phyloP scores from a whole-genome alignment of 2,329 filamentous ascomycete genomes.

The Cladosporium austrohemisphaericum region DNA sequence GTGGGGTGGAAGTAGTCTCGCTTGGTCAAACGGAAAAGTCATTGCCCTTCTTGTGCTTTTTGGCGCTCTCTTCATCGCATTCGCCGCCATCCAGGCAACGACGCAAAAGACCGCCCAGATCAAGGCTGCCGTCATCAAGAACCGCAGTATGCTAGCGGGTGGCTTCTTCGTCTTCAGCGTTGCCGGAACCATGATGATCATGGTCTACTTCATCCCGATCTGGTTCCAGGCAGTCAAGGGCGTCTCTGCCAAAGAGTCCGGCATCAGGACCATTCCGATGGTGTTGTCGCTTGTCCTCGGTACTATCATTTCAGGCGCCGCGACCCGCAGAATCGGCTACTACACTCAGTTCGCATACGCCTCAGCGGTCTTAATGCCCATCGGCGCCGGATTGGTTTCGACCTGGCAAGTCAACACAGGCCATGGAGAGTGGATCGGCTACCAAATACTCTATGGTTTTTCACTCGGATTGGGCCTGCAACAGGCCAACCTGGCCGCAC shows the following conservation, averaged over 20 bases:
- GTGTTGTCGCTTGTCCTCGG: conserved; percentile 45
- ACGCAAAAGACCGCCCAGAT: conserved; percentile 42
- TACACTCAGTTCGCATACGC: conserved; percentile 46
- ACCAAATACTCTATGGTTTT: conserved; percentile 44
- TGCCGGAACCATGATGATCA: conserved; percentile 42
- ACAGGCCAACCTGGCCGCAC: conserved; percentile 39
- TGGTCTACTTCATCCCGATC: conserved; percentile 45
- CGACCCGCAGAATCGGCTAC: conserved; percentile 41
- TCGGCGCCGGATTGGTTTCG: conserved; percentile 43
- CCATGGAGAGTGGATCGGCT: conserved; percentile 45
- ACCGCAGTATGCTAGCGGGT: conserved; percentile 40
- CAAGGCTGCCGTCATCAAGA: conserved; percentile 40
- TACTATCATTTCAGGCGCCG: conserved; percentile 36
- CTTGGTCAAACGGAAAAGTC: conserved; percentile 38
- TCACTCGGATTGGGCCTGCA: conserved; percentile 43
- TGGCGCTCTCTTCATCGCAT: conserved; percentile 41
- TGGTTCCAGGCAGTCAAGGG: conserved; percentile 50
- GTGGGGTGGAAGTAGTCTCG: conserved; percentile 47
- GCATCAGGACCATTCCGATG: conserved; percentile 46
- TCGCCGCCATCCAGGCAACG: conserved; percentile 41
- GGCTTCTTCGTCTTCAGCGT: conserved; percentile 41
- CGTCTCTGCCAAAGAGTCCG: conserved; percentile 42
- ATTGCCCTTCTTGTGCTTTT: conserved; percentile 45
- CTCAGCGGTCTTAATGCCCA: conserved; percentile 37
- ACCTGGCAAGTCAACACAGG: conserved; percentile 38